Evolutionary conservation across 176 grass and related monocot species (phyloP), one percentile per base, ranked within the genome.

Genomic region (Carex myosuroides): DNA sequence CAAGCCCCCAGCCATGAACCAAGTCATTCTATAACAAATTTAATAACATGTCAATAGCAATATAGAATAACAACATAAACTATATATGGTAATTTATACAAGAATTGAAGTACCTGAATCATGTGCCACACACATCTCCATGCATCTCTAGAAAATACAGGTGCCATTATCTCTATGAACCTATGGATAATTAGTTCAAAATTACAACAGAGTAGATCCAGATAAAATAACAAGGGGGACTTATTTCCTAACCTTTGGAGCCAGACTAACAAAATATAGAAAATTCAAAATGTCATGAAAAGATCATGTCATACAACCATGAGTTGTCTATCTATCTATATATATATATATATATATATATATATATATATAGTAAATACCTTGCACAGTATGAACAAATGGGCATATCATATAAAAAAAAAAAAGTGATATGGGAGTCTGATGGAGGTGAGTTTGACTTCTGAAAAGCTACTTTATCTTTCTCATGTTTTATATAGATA

Each of bases 1-100:
- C 83, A 48, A 89, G 65, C 39, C 83, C 87, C 87, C 87, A 89
- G 63, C 87, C 87, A 82, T 89, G 87, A 41, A 89, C 78, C 78
- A 89, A 73, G n/a, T 89, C 87, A 82, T 89, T 89, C 87, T 89
- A 58, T 48, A 67, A 65, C 3, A 29, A 81, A 37, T 62, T 46
- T 7, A 32, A 29, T 32, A 64, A 5, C 29, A 60, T 75, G 14
- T 44, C 39, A 72, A 54, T 56, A 20, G n/a, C 13, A 69, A 41
- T 37, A 17, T 5, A 22, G 0, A 74, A 29, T 12, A 13, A 29
- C 20, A 52, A 26, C 44, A 26, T 4, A 16, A 73, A 13, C 8
- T 4, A 46, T 39, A 39, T 39, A 39, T 52, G 20, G 69, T 72
- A 21, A 24, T 22, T 48, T 48, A 11, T 48, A 53, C 9, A 22